Conservation (phyloP, 176 grass and related monocot species). For the Cenchrus americanus region DNA sequence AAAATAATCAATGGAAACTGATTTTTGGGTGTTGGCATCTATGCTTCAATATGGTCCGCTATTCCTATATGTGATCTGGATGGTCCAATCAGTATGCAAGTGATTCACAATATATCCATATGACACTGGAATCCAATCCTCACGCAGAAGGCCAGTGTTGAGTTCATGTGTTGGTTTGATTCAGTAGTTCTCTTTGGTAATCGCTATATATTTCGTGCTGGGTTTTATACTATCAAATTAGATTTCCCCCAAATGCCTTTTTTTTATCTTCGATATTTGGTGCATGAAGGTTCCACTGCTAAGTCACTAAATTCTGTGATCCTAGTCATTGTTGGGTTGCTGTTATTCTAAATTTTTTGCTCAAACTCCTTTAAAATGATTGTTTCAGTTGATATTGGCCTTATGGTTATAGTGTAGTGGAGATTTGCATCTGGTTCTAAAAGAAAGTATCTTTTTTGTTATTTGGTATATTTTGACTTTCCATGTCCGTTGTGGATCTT, state of each 20-base stretch:
- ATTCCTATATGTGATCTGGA: slow-evolving; percentile 13
- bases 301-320: neutral
- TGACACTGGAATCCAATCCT: neutral
- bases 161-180: slow-evolving; percentile 3
- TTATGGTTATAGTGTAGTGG: neutral
- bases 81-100: neutral
- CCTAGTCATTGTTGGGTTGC: neutral
- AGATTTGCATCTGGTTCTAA: slow-evolving; percentile 33
- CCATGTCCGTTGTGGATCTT: neutral
- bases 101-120: neutral
- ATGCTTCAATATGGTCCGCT: neutral
- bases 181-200: neutral
- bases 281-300: neutral
- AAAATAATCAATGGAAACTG: neutral
- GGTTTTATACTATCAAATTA: neutral
- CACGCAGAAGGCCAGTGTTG: neutral
- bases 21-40: neutral
- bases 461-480: neutral
- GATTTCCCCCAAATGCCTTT: neutral
- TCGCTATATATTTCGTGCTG: neutral
- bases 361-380: slow-evolving; percentile 3
- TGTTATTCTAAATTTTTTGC: neutral
- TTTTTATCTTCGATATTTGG: neutral
- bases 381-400: slow-evolving; percentile 1
- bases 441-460: slow-evolving; percentile 10